These are phyloP conservation scores for Leccinum ochraceum DNA, from an alignment of 768 basidiomycete genomes.

Conservation along the genomic window DNA sequence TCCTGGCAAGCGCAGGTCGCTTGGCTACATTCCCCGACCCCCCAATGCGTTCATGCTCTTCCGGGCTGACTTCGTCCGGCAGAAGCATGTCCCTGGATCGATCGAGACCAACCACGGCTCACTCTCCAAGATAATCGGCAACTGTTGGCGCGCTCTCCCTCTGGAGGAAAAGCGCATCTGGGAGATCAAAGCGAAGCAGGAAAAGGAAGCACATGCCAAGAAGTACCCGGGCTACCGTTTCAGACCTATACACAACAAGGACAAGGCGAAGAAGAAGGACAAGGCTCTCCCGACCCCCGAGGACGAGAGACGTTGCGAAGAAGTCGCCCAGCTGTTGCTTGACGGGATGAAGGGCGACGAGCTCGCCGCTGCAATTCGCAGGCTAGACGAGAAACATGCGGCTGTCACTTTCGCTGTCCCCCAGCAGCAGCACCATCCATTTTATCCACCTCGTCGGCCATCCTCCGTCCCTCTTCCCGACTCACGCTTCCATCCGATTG, in stretches of 20 bases:
- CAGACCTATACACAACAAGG: conserved; percentile 46
- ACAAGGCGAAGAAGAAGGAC: conserved; percentile 44
- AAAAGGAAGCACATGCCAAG: conserved; percentile 70
- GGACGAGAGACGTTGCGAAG: conserved; percentile 42
- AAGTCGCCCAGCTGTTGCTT: conserved; percentile 62
- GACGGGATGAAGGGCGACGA: conserved; percentile 72
- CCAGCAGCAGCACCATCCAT: conserved; percentile 7
- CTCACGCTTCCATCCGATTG: conserved; percentile 38
- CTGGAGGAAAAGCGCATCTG: conserved; percentile 70
- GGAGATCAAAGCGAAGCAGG: conserved; percentile 72
- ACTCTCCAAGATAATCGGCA: conserved; percentile 51
- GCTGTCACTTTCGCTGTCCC: neutral
- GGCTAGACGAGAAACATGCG: conserved; percentile 40
- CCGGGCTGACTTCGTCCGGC: conserved; percentile 38
- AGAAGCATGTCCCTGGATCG: conserved; percentile 51
- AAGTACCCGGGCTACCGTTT: conserved; percentile 66
- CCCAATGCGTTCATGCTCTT: conserved; percentile 40
- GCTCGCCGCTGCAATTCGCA: conserved; percentile 60
- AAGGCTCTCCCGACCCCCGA: conserved; percentile 20
- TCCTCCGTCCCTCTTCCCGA: conserved; percentile 65
- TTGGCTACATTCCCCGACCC: conserved; percentile 37
- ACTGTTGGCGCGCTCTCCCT: conserved; percentile 68
- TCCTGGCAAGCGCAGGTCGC: conserved; percentile 64
- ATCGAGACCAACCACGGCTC: conserved; percentile 53
- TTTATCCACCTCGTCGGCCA: conserved; percentile 51